phyloP scores from a whole-genome alignment of 2,329 filamentous ascomycete genomes.

The Penicillium griseofulvum region DNA sequence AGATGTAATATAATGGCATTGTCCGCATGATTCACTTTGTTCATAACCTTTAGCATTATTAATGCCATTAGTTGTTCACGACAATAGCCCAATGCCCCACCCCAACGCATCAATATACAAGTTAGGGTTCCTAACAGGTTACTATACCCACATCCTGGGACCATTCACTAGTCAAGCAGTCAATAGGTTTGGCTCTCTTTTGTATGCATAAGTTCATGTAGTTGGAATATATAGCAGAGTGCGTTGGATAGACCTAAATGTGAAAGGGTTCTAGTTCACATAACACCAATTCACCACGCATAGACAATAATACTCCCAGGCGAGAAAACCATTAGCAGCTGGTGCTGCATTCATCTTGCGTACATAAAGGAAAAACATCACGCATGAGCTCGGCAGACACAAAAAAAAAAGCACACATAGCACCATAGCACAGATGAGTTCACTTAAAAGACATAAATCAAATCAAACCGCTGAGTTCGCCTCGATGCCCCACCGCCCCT shows the following conservation, averaged over 20 bases:
- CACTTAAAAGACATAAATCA: conserved; percentile 34
- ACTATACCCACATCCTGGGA: neutral
- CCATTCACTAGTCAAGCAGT: neutral
- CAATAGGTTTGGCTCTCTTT: neutral
- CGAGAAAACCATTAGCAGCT: conserved; percentile 16
- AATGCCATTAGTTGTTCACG: neutral
- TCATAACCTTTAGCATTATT: neutral
- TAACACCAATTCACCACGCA: neutral
- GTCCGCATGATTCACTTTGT: neutral
- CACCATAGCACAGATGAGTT: conserved; percentile 20
- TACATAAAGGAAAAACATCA: conserved; percentile 18
- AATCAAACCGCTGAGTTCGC: conserved; percentile 39
- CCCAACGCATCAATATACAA: too few relatives aligned
- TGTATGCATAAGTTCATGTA: neutral
- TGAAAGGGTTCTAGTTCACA: neutral
- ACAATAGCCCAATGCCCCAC: neutral
- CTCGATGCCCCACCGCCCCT: conserved; percentile 36
- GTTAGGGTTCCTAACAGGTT: neutral
- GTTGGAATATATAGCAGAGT: neutral
- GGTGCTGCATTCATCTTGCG: conserved; percentile 15
- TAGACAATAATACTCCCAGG: conserved; percentile 2
- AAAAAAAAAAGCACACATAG: conserved; percentile 21
- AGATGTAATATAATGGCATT: neutral
- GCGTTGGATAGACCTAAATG: neutral
- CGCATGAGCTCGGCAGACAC: conserved; percentile 20